Percentiles rank a stretch among this genome's conserved stretches.
phyloP scores from a whole-genome alignment of 1,284 basidiomycete genomes.

The Sporisorium exsertum region DNA sequence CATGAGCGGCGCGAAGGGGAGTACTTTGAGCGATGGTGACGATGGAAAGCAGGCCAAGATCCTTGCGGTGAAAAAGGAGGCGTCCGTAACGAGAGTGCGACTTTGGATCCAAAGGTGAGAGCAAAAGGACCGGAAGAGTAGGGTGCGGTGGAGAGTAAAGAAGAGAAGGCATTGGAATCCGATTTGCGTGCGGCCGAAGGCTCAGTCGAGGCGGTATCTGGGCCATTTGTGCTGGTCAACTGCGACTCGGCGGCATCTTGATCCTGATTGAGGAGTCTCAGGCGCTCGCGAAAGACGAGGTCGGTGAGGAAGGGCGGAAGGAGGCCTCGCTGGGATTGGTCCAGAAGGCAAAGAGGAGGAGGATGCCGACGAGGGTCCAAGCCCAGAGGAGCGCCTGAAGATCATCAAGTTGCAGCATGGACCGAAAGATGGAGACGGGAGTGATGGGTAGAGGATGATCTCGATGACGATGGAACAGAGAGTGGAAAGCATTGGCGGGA shows the following conservation, averaged over 20 bases:
- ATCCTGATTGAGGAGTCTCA: slow-evolving; percentile 77
- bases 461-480: slow-evolving; percentile 40
- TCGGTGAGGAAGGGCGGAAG: slow-evolving; percentile 94
- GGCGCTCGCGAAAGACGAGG: slow-evolving; percentile 91
- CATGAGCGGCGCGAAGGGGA: slow-evolving; percentile 20
- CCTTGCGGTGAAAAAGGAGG: slow-evolving; percentile 89
- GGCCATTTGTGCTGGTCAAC: background rate
- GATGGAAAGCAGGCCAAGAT: slow-evolving; percentile 85
- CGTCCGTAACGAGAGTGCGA: slow-evolving; percentile 87
- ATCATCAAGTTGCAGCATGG: slow-evolving; percentile 42
- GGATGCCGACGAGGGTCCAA: slow-evolving; percentile 47
- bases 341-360: slow-evolving; percentile 77
- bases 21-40: slow-evolving; percentile 73
- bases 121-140: slow-evolving; percentile 70
- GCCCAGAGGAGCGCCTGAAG: slow-evolving; percentile 52
- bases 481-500: slow-evolving; percentile 35
- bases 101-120: slow-evolving; percentile 75
- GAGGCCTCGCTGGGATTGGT: slow-evolving; percentile 92
- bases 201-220: slow-evolving; percentile 2
- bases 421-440: slow-evolving; percentile 31
- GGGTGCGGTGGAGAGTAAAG: slow-evolving; percentile 24
- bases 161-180: slow-evolving; percentile 31
- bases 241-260: slow-evolving; percentile 25
- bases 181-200: slow-evolving; percentile 12
- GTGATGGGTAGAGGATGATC: slow-evolving; percentile 41